Percentiles rank a stretch among this genome's conserved stretches.
These are phyloP conservation scores for Zizania palustris DNA, from an alignment of 202 grass and related monocot species.

Conservation along the genomic window DNA sequence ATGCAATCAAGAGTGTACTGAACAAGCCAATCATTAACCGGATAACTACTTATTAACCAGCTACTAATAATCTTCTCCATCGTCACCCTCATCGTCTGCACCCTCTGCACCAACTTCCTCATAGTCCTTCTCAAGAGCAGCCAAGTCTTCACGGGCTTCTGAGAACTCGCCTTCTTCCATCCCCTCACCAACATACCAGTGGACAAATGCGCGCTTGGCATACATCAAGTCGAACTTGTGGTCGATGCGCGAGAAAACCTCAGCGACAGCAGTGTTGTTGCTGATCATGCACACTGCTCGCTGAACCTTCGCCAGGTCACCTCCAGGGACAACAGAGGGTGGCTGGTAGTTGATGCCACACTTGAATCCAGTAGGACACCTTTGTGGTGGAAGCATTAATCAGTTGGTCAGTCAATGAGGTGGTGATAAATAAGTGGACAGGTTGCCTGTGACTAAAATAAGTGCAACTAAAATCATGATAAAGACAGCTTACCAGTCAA, in stretches of 20 bases:
- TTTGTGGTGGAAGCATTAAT: conserved; percentile 38
- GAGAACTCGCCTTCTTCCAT: conserved; percentile 99
- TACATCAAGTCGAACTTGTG: conserved; percentile 99
- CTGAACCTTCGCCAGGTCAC: conserved; percentile 92
- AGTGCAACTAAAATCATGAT: conserved; percentile 30
- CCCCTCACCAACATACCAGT: conserved; percentile 94
- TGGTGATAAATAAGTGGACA: conserved; percentile 23
- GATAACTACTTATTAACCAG: conserved; percentile 51
- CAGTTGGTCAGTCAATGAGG: conserved; percentile 42
- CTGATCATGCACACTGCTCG: conserved; percentile 98
- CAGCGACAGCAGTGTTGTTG: conserved; percentile 95
- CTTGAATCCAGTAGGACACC: conserved; percentile 98
- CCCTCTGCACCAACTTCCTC: conserved; percentile 92
- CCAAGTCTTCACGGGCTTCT: conserved; percentile 90
- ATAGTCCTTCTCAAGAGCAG: conserved; percentile 93
- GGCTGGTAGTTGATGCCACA: conserved; percentile 98
- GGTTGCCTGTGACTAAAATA: conserved; percentile 23
- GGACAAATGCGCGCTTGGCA: conserved; percentile 85
- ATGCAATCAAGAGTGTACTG: conserved; percentile 43
- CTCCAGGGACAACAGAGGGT: conserved; percentile 88
- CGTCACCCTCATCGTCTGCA: conserved; percentile 66
- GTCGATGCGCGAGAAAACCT: conserved; percentile 92
- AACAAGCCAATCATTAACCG: conserved; percentile 47
- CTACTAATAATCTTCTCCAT: conserved; percentile 86
- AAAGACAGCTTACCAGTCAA: conserved; percentile 72